Percentiles rank a stretch among this genome's conserved stretches.
These are phyloP conservation scores for Perkinsus marinus DNA, from an alignment of 169 alveolate genomes.

Conservation along the genomic window DNA sequence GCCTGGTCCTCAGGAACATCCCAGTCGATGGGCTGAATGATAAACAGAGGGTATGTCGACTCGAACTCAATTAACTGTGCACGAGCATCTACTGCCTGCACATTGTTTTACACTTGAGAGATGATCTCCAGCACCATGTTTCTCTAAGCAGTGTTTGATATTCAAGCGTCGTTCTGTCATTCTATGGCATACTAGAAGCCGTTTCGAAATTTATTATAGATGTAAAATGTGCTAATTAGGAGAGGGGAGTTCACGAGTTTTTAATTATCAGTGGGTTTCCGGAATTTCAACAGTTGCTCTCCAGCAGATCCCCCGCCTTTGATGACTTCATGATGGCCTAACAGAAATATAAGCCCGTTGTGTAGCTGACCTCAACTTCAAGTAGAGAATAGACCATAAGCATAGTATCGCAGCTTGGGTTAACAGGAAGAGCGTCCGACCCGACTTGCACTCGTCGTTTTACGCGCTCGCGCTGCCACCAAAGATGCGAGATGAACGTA, in stretches of 20 bases:
- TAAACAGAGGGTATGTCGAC: background rate
- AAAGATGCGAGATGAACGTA: background rate
- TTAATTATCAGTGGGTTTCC: too few relatives aligned
- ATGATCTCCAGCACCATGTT: too few relatives aligned
- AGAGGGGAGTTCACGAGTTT: too few relatives aligned
- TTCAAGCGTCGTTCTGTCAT: too few relatives aligned
- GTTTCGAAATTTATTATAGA: too few relatives aligned
- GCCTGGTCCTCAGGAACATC: background rate
- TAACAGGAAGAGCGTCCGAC: background rate
- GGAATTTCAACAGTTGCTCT: too few relatives aligned
- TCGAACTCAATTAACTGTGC: too few relatives aligned
- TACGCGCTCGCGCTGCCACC: background rate
- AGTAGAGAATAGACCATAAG: background rate
- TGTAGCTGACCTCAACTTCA: background rate
- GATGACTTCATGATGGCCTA: background rate
- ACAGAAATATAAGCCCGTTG: background rate
- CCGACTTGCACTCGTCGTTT: background rate
- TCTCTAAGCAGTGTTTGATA: too few relatives aligned
- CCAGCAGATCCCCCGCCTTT: background rate
- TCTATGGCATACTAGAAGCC: too few relatives aligned
- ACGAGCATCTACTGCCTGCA: too few relatives aligned
- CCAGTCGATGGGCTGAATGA: background rate
- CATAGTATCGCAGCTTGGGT: background rate
- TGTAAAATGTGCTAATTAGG: too few relatives aligned
- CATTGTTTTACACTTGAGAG: too few relatives aligned